These are phyloP conservation scores for Cladophialophora carrionii DNA, from an alignment of 2,329 filamentous ascomycete genomes.

Conservation along the genomic window DNA sequence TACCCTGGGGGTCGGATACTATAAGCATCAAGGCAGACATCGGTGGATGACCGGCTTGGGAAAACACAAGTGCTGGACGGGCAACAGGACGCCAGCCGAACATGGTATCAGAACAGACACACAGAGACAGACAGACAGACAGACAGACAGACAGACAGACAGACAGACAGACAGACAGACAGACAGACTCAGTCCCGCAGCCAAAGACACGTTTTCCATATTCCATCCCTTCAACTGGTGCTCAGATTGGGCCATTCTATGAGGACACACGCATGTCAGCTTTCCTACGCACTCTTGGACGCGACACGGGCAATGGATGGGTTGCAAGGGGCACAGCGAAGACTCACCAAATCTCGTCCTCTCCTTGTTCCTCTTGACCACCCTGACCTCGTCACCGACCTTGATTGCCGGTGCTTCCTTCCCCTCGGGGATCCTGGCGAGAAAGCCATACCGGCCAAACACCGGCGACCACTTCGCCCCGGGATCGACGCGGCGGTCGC, in stretches of 20 bases:
- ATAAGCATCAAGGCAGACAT: neutral
- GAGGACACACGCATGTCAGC: conserved; percentile 9
- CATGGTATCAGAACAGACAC: neutral
- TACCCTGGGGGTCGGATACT: neutral
- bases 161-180: neutral
- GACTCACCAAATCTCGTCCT: conserved; percentile 60
- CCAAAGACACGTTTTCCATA: neutral
- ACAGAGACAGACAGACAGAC: neutral
- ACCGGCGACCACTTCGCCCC: conserved; percentile 69
- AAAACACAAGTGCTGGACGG: neutral
- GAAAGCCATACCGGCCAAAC: conserved; percentile 74
- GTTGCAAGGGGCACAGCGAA: neutral
- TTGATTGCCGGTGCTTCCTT: conserved; percentile 48
- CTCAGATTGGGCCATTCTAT: conserved; percentile 34
- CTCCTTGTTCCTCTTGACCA: conserved; percentile 56
- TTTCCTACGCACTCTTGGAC: neutral
- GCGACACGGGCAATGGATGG: neutral
- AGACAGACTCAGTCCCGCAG: neutral
- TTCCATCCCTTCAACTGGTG: conserved; percentile 12
- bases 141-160: neutral
- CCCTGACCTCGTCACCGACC: conserved; percentile 61
- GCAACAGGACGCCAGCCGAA: neutral
- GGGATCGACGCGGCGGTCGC: conserved; percentile 70
- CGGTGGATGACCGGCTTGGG: neutral
- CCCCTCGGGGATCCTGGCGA: conserved; percentile 44